Evolutionary conservation across 257 asterid species (phyloP), one percentile per base, ranked within the genome.

Genomic region (Nicotiana tabacum): DNA sequence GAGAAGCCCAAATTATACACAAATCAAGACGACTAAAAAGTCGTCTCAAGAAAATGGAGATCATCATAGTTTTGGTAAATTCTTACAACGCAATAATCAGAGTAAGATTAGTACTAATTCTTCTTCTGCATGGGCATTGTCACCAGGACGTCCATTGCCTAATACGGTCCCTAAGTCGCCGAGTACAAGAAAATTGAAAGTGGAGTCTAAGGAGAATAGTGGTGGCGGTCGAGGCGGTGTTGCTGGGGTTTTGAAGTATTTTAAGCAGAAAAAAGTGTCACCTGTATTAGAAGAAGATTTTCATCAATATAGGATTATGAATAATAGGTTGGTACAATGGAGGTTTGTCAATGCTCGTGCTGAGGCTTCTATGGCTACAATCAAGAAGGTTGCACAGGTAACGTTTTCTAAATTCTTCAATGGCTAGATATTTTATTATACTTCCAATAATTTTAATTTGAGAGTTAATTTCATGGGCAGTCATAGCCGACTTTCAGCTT

Each of bases 91-190:
- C 1, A 82, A 77, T 17, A 72, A 33, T 85, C 90, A 15, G 70
- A 89, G 10, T 43, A 43, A 9, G 51, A 43, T 43, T 43, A 35
- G 6, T 35, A 8, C 51, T 43, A 81, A 91, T 80, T 94, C 98
- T 29, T 97, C 94, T 13, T 92, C 98, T 1, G 97, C 97, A 10
- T 94, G 97, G 98, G 98, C 98, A 10, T 70, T 94, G 81, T 94
- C 98, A 0, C 90, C 97, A 0, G 97, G 97, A 4, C 85, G 97
- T 29, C 78, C 88, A 46, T 16, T 67, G 55, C 82, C 90, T 37
- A 33, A 43, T 9, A 82, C 57, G 79, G 85, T 85, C 81, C 87
- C 87, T 24, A 89, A 84, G 70, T 64, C 92, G 27, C 89, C 90
- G 13, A 77, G 76, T 18, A 15, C 57, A 1, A 85, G 77, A 65